A percentile compares a stretch with the other conserved stretches of the same genome.
phyloP scores from a whole-genome alignment of 148 eudicot species.

The Arbutus unedo region DNA sequence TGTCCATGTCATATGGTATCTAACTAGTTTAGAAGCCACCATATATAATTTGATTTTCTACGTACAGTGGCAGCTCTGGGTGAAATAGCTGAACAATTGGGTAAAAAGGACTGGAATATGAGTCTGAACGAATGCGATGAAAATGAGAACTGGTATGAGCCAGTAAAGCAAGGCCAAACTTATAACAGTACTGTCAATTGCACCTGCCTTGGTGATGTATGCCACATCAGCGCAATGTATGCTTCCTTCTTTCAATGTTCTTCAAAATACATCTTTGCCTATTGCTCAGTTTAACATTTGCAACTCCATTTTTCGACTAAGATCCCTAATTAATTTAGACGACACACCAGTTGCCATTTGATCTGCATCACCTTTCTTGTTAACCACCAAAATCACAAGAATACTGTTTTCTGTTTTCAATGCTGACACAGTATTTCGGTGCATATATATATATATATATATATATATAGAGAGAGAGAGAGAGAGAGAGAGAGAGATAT shows the following conservation, averaged over 20 bases:
- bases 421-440: neutral
- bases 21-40: no score
- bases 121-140: conserved; percentile 28
- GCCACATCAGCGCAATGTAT: conserved; percentile 30
- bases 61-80: conserved; percentile 30
- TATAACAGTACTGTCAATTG: conserved; percentile 23
- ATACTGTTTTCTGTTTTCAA: neutral
- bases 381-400: neutral
- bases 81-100: conserved; percentile 31
- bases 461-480: no score
- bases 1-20: neutral
- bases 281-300: neutral
- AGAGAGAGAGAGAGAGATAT: no score
- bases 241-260: neutral
- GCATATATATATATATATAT: no score
- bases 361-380: neutral
- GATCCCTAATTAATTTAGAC: neutral
- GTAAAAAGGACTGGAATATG: conserved; percentile 34
- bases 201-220: conserved; percentile 19
- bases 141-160: conserved; percentile 19
- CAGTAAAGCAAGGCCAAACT: neutral
- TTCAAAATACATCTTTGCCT: neutral
- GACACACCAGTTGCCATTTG: neutral
- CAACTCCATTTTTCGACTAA: neutral
- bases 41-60: neutral